These are phyloP conservation scores for Auricularia heimuer DNA, from an alignment of 768 basidiomycete species.

Conservation along the genomic window DNA sequence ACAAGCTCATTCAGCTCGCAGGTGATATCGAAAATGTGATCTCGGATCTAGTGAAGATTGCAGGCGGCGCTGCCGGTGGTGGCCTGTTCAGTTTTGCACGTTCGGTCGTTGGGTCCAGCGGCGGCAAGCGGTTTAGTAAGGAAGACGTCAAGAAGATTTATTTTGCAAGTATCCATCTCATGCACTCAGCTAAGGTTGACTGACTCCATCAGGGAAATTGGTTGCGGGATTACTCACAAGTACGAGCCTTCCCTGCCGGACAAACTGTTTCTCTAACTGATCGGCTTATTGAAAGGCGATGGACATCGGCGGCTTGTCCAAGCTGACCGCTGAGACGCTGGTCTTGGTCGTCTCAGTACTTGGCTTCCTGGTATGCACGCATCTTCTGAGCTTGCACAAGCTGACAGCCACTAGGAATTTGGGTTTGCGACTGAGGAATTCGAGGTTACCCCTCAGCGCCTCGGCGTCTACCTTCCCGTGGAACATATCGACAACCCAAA, in stretches of 20 bases:
- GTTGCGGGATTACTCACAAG: conserved; percentile 62
- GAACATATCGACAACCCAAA: conserved; percentile 79
- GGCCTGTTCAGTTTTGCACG: conserved; percentile 44
- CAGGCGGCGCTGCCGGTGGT: conserved; percentile 33
- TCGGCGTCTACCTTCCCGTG: conserved; percentile 69
- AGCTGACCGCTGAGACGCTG: conserved; percentile 54
- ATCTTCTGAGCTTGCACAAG: neutral
- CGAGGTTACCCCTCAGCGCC: conserved; percentile 59
- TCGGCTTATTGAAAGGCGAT: conserved; percentile 36
- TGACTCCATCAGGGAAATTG: conserved; percentile 43
- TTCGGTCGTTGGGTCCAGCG: conserved; percentile 34
- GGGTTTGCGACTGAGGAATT: conserved; percentile 60
- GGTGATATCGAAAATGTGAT: conserved; percentile 68
- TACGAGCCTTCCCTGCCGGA: conserved; percentile 9
- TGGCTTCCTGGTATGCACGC: conserved; percentile 37
- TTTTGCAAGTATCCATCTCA: conserved; percentile 31
- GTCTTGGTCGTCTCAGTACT: conserved; percentile 48
- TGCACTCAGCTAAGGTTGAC: neutral
- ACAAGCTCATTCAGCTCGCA: conserved; percentile 12
- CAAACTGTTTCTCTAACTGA: neutral
- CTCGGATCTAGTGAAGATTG: conserved; percentile 44
- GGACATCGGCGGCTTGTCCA: conserved; percentile 60
- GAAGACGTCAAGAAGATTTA: conserved; percentile 61
- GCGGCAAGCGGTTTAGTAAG: conserved; percentile 50
- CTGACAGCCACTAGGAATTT: conserved; percentile 35